phyloP scores from a whole-genome alignment of 2,329 filamentous ascomycete genomes.

The Mollisiaceae sp. region DNA sequence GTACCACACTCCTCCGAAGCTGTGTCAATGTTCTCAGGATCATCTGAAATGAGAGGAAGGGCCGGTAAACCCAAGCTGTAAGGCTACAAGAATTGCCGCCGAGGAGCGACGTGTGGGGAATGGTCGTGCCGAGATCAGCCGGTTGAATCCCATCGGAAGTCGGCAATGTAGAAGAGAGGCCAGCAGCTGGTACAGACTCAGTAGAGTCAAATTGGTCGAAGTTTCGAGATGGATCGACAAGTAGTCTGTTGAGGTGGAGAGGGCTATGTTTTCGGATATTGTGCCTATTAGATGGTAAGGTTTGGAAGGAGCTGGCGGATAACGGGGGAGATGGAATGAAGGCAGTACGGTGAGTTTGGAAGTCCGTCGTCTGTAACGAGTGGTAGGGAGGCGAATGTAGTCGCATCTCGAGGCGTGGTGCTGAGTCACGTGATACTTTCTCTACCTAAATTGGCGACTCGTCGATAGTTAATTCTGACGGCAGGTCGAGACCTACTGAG shows the following conservation, averaged over 20 bases:
- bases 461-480: too few relatives aligned
- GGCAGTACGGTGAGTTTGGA: too few relatives aligned
- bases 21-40: background rate
- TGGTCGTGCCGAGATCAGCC: background rate
- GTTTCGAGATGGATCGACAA: background rate
- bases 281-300: too few relatives aligned
- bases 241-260: background rate
- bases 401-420: too few relatives aligned
- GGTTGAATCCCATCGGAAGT: background rate
- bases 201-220: background rate
- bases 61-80: background rate
- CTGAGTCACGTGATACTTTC: too few relatives aligned
- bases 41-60: background rate
- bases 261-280: too few relatives aligned
- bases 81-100: background rate
- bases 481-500: too few relatives aligned
- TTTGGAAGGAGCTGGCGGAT: too few relatives aligned
- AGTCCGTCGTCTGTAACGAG: too few relatives aligned
- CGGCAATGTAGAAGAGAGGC: background rate
- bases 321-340: too few relatives aligned
- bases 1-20: constrained; percentile 7
- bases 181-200: background rate
- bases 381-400: too few relatives aligned
- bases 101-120: background rate
- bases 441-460: too few relatives aligned